Evolutionary conservation across 2,329 filamentous ascomycete genomes (phyloP).

Genomic region (Colletotrichum karsti): DNA sequence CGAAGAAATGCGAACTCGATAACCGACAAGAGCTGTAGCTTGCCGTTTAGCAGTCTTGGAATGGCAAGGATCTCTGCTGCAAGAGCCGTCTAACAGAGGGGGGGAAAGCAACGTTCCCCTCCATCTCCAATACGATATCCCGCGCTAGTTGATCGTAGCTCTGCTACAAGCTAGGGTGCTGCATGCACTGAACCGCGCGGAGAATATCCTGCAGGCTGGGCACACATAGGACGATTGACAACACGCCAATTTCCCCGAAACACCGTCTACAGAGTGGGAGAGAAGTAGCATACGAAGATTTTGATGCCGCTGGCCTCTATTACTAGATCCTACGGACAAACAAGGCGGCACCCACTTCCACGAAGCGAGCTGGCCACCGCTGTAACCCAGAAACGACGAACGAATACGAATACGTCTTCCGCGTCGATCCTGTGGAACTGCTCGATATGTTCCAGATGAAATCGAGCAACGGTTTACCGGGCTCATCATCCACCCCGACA

Average conservation of each 20-base stretch:
- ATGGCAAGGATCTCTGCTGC: background rate
- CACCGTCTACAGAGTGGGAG: background rate
- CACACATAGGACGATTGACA: background rate
- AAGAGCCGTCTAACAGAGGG: background rate
- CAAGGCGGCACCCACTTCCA: background rate
- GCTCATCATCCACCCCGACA: background rate
- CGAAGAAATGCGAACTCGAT: background rate
- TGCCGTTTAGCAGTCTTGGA: background rate
- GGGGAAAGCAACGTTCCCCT: conserved; percentile 2
- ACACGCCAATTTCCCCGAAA: background rate
- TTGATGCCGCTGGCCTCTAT: background rate
- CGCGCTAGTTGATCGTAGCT: background rate
- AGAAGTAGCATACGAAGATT: too few relatives aligned
- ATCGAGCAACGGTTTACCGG: background rate
- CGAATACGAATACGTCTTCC: conserved; percentile 12
- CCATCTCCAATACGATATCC: background rate
- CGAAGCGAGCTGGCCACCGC: background rate
- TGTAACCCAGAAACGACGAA: background rate
- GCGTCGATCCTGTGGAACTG: background rate
- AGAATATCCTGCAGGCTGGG: background rate
- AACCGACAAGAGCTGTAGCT: background rate
- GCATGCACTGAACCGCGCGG: background rate
- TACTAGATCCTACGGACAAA: background rate
- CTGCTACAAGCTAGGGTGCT: background rate
- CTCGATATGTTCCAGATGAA: background rate